Evolutionary conservation across 139 green algal genomes (phyloP), one percentile per base, ranked within the genome.

Genomic region (Gonium pectorale): DNA sequence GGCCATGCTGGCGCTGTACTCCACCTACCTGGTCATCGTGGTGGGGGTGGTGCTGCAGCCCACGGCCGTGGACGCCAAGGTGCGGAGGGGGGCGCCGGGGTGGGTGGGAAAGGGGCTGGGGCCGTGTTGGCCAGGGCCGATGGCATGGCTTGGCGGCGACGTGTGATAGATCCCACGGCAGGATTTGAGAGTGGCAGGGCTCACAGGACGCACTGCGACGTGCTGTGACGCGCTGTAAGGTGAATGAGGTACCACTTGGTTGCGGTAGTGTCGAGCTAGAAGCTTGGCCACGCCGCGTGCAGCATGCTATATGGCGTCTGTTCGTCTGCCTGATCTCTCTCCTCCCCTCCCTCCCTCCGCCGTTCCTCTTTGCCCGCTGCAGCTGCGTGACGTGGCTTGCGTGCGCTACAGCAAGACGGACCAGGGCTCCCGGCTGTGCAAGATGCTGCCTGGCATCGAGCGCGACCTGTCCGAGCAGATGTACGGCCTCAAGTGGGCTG

Each of bases 391-490:
- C 37, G 71, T 86, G 46, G 83, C 83, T 22, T 91, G 87, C 83
- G 71, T 82, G 43, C 40, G 40, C 33, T 63, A 51, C 43, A 41
- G 64, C 71, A 81, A 66, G 46, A 69, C 27, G 9, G 83, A 81
- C 71, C 46, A 71, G 70, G 86, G 37, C 59, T 87, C 87, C 22
- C 44, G 62, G 31, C 88, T 91, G 73, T 91, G 88, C 85, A 78
- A 86, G 43, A 88, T 89, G 79, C 49, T 91, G 33, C 88, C 88
- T 2, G 49, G 63, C 64, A 83, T 91, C 15, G 63, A 92, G 62
- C 51, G 78, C 49, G 75, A 90, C 40, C 63, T 90, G 72, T 71
- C 27, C 2, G 40, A 73, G n/a, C 56, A 75, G 46, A 88, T 89
- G 63, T 41, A n/a, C 24, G 41, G 15, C 51, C 80, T 92, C 22